Conservation (phyloP, 2,329 filamentous ascomycete species). For the Pyrenochaeta sp. region DNA sequence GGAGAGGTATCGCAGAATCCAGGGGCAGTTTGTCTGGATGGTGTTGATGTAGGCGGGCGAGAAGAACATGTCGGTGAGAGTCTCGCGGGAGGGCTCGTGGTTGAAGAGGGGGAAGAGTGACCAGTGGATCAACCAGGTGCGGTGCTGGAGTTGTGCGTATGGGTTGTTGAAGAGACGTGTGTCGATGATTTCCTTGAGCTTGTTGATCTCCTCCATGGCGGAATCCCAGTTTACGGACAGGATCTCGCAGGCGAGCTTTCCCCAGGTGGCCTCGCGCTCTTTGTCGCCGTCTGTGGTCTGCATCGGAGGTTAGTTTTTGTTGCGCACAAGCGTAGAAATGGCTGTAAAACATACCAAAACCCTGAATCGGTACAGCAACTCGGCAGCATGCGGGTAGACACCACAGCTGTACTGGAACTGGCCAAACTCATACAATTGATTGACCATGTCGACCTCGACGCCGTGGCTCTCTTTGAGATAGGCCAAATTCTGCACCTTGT, state of each 20-base stretch:
- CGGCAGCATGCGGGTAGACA: constrained; percentile 87
- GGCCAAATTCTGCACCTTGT: constrained; percentile 98
- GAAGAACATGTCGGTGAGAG: constrained; percentile 95
- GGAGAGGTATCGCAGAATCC: constrained; percentile 92
- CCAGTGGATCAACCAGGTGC: constrained; percentile 98
- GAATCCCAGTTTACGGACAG: constrained; percentile 94
- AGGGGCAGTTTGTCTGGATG: constrained; percentile 96
- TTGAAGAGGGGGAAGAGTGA: constrained; percentile 99
- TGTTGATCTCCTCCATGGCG: constrained; percentile 71
- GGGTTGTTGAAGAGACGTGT: constrained; percentile 96
- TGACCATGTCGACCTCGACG: constrained; percentile 94
- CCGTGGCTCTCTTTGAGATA: constrained; percentile 96
- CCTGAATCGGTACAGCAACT: constrained; percentile 96
- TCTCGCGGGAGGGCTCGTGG: constrained; percentile 88
- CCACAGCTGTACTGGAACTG: constrained; percentile 98
- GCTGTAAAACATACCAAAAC: constrained; percentile 66
- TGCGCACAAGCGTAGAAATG: neutral
- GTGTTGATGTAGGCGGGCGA: constrained; percentile 98
- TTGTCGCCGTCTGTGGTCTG: constrained; percentile 96
- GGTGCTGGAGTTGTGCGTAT: constrained; percentile 92
- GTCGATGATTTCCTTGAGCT: constrained; percentile 80
- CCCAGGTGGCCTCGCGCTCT: constrained; percentile 94
- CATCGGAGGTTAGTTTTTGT: constrained; percentile 9
- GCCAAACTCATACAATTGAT: constrained; percentile 93
- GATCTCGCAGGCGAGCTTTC: constrained; percentile 96